Evolutionary conservation across 2,329 filamentous ascomycete genomes (phyloP), one percentile per base, ranked within the genome.

Genomic region (Stromatinia cepivora): DNA sequence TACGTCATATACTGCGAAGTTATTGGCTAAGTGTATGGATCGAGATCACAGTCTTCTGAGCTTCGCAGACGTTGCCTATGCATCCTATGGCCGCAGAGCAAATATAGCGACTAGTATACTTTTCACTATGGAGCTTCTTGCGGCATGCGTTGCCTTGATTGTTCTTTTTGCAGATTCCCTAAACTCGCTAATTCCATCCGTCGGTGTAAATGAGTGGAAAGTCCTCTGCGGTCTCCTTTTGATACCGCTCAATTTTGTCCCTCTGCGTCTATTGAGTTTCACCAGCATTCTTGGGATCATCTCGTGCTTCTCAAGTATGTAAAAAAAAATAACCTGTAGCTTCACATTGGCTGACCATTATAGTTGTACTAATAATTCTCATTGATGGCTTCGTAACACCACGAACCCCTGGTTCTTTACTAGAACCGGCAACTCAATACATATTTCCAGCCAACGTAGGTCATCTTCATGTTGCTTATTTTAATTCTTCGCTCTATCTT

Each of bases 161-260:
- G 92, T 97, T 28, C 86, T 97, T n/a, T 98, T 98, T 79, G 92
- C 92, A 65, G 95, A 98, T 81, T 96, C 92, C 57, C 84, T 98
- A 75, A 83, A 92, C 75, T 86, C 92, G 20, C 81, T 98, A 28
- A 87, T 97, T 64, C 92, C 93, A 0, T 88, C 86, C 0, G 81
- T 91, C 72, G 88, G 86, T 59, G 81, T 91, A 7, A 84, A 87
- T 0, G 82, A 87, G 71, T 98, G 94, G 94, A 98, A 98, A 81
- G 83, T 94, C 45, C 80, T 97, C 42, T 96, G 93, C 79, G 90
- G 92, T 22, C 71, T 92, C 25, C 82, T 97, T 67, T 83, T 98
- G 73, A 83, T 96, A 70, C 92, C 93, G 17, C 83, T 98, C 66
- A 93, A 91, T 77, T 96, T 97, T 78, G 81, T 96, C 46, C 94